Percentiles rank a stretch among this genome's conserved stretches.
phyloP scores from a whole-genome alignment of 1,139 yeast genomes.

The Geotrichum histeridarum region DNA sequence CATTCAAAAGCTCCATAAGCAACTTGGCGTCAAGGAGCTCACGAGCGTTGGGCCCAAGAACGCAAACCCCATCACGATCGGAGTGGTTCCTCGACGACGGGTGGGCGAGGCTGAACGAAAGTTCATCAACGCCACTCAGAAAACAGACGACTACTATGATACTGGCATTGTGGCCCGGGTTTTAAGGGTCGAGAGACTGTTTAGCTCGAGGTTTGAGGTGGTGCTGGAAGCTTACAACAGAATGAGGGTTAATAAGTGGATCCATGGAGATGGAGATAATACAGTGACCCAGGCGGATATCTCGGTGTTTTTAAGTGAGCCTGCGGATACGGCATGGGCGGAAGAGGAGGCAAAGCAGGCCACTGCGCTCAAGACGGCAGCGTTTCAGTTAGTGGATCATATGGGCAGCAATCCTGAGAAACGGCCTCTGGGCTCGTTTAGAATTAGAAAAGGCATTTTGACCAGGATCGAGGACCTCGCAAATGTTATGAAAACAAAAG shows the following conservation, averaged over 20 bases:
- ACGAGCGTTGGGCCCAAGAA: neutral
- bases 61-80: neutral
- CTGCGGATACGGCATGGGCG: neutral
- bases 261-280: neutral
- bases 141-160: slow-evolving; percentile 12
- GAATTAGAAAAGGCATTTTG: slow-evolving; percentile 1
- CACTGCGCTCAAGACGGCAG: neutral
- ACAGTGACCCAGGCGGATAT: neutral
- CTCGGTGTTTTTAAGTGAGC: neutral
- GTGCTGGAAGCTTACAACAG: slow-evolving; percentile 29
- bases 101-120: neutral
- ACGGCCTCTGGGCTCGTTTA: neutral
- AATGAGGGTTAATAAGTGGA: slow-evolving; percentile 19
- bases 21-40: neutral
- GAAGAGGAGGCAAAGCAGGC: neutral
- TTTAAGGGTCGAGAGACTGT: slow-evolving; percentile 22
- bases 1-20: neutral
- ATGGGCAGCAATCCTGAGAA: neutral
- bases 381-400: neutral
- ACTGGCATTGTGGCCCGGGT: slow-evolving; percentile 29
- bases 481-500: slow-evolving; percentile 17
- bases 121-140: neutral
- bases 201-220: slow-evolving; percentile 17
- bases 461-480: slow-evolving; percentile 2
- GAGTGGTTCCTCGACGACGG: neutral